Conservation (phyloP, 1,284 basidiomycete species). For the Sutorius eximius region DNA sequence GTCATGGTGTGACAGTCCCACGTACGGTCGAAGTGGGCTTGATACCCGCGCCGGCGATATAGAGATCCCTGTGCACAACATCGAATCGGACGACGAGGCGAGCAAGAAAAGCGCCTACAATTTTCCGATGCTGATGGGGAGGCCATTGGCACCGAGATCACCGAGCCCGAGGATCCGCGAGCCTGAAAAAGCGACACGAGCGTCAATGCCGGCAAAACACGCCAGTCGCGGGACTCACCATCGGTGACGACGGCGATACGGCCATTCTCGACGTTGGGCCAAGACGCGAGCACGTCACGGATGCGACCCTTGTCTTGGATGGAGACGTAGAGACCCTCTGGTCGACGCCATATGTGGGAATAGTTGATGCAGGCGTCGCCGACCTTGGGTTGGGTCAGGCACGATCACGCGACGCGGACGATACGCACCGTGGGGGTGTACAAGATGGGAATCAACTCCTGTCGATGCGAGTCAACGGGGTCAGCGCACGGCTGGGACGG, state of each 20-base stretch:
- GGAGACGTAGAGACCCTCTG: slow-evolving; percentile 71
- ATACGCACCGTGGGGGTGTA: slow-evolving; percentile 69
- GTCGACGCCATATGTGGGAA: slow-evolving; percentile 72
- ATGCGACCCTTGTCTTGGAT: slow-evolving; percentile 73
- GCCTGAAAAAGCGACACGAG: neutral
- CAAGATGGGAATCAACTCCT: slow-evolving; percentile 62
- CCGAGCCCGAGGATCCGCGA: slow-evolving; percentile 84
- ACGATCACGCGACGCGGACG: slow-evolving; percentile 14
- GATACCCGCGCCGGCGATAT: slow-evolving; percentile 72
- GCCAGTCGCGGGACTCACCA: slow-evolving; percentile 41
- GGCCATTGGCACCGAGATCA: slow-evolving; percentile 70
- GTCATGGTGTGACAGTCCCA: neutral
- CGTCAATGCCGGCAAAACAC: neutral
- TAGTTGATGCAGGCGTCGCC: slow-evolving; percentile 79
- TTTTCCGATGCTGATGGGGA: slow-evolving; percentile 85
- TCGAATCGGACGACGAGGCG: neutral
- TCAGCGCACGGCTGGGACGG: neutral
- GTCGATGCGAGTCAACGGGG: neutral
- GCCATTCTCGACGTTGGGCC: slow-evolving; percentile 52
- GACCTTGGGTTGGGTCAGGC: slow-evolving; percentile 41
- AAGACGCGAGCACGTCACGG: slow-evolving; percentile 57
- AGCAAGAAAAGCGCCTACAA: slow-evolving; percentile 43
- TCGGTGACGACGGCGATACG: slow-evolving; percentile 80
- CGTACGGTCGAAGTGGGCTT: slow-evolving; percentile 50
- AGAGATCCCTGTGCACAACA: slow-evolving; percentile 48